Evolutionary conservation across 1,284 basidiomycete genomes (phyloP).

Genomic region (Porodaedalea pini): DNA sequence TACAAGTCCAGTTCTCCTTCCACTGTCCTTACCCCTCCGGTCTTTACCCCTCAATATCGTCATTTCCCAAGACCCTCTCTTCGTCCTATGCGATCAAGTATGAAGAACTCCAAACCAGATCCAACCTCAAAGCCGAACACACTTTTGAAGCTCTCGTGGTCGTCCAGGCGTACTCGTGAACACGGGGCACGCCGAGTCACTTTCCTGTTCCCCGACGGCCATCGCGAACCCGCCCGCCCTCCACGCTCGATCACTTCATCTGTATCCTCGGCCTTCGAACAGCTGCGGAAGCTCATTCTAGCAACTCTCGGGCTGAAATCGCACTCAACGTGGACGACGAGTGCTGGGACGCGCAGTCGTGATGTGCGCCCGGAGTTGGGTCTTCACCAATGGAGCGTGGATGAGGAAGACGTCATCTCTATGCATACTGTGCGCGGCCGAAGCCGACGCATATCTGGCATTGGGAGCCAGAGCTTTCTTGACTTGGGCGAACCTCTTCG

Average conservation of each 20-base stretch:
- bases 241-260: neutral
- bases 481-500: neutral
- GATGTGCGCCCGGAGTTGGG: neutral
- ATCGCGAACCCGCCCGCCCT: neutral
- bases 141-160: too few species aligned
- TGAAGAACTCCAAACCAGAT: neutral
- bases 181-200: neutral
- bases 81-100: neutral
- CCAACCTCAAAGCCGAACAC: too few species aligned
- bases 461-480: neutral
- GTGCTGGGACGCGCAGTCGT: neutral
- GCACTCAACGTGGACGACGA: neutral
- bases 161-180: neutral
- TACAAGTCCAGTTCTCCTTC: neutral
- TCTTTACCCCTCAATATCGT: neutral
- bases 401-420: neutral
- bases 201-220: constrained; percentile 1
- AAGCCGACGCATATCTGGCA: neutral
- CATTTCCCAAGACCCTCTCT: neutral
- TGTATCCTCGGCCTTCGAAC: neutral
- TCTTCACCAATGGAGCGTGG: neutral
- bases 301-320: neutral
- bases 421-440: neutral
- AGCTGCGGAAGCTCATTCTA: neutral
- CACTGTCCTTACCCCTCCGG: neutral